phyloP scores from a whole-genome alignment of 805 yeast genomes.

The Candida xyloterini region DNA sequence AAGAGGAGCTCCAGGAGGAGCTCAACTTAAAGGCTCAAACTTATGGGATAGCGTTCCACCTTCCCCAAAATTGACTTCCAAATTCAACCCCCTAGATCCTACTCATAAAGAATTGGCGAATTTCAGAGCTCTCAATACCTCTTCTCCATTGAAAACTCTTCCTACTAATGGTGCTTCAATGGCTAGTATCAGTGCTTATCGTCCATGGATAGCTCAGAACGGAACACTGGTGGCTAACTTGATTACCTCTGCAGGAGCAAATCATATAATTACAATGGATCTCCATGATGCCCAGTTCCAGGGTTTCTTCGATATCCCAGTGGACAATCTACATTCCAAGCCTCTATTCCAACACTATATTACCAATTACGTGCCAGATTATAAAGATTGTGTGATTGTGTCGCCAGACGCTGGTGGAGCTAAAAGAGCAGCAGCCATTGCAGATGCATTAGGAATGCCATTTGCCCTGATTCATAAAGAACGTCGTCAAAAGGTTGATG shows the following conservation, averaged over 20 bases:
- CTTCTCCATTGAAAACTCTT: constrained; percentile 11
- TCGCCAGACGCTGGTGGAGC: constrained; percentile 99
- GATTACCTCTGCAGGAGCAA: constrained; percentile 90
- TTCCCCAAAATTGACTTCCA: constrained; percentile 42
- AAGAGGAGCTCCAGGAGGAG: constrained; percentile 66
- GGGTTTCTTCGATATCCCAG: constrained; percentile 95
- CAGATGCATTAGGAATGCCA: constrained; percentile 82
- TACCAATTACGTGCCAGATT: constrained; percentile 70
- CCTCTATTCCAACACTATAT: constrained; percentile 88
- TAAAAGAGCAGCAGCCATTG: constrained; percentile 90
- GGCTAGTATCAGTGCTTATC: constrained; percentile 60
- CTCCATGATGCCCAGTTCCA: constrained; percentile 97
- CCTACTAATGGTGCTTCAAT: constrained; percentile 23
- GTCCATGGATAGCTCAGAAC: constrained; percentile 93
- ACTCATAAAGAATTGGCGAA: constrained; percentile 13
- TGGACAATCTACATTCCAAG: constrained; percentile 86
- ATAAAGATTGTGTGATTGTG: constrained; percentile 81
- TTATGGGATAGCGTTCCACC: constrained; percentile 44
- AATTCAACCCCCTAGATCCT: constrained; percentile 21
- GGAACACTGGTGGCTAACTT: constrained; percentile 90
- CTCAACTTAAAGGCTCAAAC: constrained; percentile 18
- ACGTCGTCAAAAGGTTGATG: constrained; percentile 52
- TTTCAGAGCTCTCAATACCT: constrained; percentile 5
- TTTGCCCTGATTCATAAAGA: constrained; percentile 97
- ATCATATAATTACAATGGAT: constrained; percentile 96